Evolutionary conservation across 768 basidiomycete genomes (phyloP).

Genomic region (Boletus barrowsii): DNA sequence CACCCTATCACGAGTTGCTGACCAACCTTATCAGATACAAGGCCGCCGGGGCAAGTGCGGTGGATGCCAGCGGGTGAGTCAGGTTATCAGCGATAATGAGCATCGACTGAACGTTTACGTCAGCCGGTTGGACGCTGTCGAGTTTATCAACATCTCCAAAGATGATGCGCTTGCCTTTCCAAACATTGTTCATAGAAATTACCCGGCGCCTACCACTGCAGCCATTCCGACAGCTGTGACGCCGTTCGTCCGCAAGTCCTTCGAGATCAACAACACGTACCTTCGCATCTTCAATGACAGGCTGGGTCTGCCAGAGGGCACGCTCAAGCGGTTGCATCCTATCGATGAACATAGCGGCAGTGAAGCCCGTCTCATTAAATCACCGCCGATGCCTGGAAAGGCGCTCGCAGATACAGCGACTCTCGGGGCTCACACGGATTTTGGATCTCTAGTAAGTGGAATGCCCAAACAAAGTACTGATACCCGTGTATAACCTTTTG

Average conservation of each 20-base stretch:
- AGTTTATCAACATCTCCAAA: conserved; percentile 67
- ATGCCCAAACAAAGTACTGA: no score
- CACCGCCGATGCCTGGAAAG: conserved; percentile 37
- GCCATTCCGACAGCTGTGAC: conserved; percentile 48
- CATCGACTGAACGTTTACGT: neutral
- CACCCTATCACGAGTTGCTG: neutral
- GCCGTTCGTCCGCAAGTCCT: conserved; percentile 57
- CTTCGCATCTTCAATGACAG: conserved; percentile 56
- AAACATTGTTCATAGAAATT: conserved; percentile 46
- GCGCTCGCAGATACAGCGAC: conserved; percentile 34
- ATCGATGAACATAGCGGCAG: conserved; percentile 50
- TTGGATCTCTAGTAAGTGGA: conserved; percentile 59
- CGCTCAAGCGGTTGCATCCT: conserved; percentile 42
- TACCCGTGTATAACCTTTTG: neutral
- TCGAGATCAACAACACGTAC: conserved; percentile 51
- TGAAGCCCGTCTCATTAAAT: conserved; percentile 55
- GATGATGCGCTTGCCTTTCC: conserved; percentile 69
- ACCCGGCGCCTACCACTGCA: conserved; percentile 50
- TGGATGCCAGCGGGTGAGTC: conserved; percentile 51
- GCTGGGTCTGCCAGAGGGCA: conserved; percentile 51
- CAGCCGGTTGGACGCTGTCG: conserved; percentile 44
- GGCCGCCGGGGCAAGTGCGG: conserved; percentile 58
- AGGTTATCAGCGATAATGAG: neutral
- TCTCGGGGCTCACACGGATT: conserved; percentile 70
- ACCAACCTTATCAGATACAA: conserved; percentile 46